Base-by-base conservation (phyloP, 345 rosid genomes). In the Arabidopsis suecica region DNA sequence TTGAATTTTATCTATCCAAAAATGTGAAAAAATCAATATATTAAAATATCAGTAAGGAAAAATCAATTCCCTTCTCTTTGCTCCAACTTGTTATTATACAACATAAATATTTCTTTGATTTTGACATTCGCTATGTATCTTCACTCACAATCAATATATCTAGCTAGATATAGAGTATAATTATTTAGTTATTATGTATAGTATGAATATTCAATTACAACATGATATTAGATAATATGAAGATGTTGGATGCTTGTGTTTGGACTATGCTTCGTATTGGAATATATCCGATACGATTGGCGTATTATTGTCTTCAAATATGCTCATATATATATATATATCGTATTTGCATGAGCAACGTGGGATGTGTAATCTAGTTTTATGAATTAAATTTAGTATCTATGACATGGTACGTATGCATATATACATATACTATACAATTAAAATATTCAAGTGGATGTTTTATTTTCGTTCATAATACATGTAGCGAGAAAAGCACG, bases 201-300 rank as follows among this genome's bases (percentile, higher is more conserved):
- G 28, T 45, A 14, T 55, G 30, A 44, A 55, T 73, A 64, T 28
- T 42, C 2, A 55, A 45, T 10, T 45, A 36, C 59, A 36, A 67
- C 45, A 74, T 48, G 73, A 37, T 48, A 16, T 34, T 75, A 9
- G 67, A 58, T 67, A 60, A 51, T 10, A 61, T 28, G 45, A 36
- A 61, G 37, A 68, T 61, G 66, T 68, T 68, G 74, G 79, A 68
- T 60, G 47, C 16, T 60, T 75, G 64, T 69, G 74, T 34, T 76
- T 76, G 79, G 74, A 76, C 57, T 68, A 61, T 41, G 48, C 73
- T 69, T 53, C 12, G 10, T 22, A 40, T 51, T 41, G 58, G 64
- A 76, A 76, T 76, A 76, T 51, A 33, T 69, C 56, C 74, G n/a
- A 68, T 76, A 23, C 50, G 23, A 16, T 61, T 68, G 74, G 64